phyloP scores from a whole-genome alignment of 345 rosid genomes.

The rapeseed (Brassica napus) region DNA sequence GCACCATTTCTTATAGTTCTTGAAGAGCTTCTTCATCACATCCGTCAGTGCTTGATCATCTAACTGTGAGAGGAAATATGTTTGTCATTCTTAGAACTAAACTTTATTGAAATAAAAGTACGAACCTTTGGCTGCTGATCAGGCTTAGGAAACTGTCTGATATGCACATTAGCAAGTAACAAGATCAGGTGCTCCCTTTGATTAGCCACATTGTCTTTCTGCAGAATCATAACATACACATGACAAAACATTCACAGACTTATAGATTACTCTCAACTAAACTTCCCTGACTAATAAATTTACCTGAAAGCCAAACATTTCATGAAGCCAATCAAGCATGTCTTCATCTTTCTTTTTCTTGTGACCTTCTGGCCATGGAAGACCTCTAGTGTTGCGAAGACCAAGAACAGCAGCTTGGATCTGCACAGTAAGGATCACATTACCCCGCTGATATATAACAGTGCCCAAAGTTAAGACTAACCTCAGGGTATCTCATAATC shows the following conservation, averaged over 20 bases:
- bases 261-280: conserved; percentile 3
- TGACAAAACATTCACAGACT: not conserved
- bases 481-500: conserved; percentile 98
- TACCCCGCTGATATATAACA: conserved; percentile 11
- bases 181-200: conserved; percentile 98
- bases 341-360: conserved; percentile 84
- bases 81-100: conserved; percentile 3
- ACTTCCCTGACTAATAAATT: not conserved
- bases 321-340: conserved; percentile 97
- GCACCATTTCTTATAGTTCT: conserved; percentile 99
- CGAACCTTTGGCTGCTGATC: conserved; percentile 96
- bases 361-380: conserved; percentile 93
- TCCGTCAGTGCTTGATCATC: conserved; percentile 94
- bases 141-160: conserved; percentile 91
- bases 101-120: not conserved
- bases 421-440: conserved; percentile 44
- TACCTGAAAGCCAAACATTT: conserved; percentile 99
- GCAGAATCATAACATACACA: conserved; percentile 36
- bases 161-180: conserved; percentile 95
- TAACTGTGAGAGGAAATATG: conserved; percentile 50
- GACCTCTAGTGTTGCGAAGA: conserved; percentile 96
- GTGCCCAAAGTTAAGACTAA: conserved; percentile 22
- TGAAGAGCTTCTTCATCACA: conserved; percentile 99
- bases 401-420: conserved; percentile 93
- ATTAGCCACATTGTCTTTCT: conserved; percentile 97